Evolutionary conservation across 495 filamentous ascomycete genomes (phyloP).

Genomic region (Penicillium herquei): DNA sequence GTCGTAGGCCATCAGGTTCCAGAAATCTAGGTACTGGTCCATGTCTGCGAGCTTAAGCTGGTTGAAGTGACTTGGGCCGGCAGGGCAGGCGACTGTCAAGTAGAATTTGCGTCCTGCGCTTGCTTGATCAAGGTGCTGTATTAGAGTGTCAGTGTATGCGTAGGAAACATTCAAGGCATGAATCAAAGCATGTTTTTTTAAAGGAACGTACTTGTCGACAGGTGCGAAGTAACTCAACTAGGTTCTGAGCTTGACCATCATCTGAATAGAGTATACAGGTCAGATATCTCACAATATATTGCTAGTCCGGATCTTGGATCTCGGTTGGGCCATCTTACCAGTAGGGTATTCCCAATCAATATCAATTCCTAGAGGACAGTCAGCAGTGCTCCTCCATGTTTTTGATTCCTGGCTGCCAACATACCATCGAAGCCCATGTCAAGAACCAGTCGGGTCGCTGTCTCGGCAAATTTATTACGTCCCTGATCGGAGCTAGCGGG

Average conservation of each 20-base stretch:
- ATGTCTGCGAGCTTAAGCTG: conserved; percentile 66
- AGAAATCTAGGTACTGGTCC: conserved; percentile 76
- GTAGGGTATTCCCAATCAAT: conserved; percentile 63
- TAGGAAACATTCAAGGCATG: neutral
- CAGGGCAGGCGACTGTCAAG: conserved; percentile 72
- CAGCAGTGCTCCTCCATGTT: neutral
- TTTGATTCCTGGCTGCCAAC: neutral
- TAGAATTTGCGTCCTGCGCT: conserved; percentile 58
- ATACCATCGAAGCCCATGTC: conserved; percentile 64
- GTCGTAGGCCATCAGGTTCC: conserved; percentile 80
- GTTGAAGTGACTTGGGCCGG: conserved; percentile 61
- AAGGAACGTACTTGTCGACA: conserved; percentile 51
- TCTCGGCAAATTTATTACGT: conserved; percentile 68
- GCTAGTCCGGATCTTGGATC: no score
- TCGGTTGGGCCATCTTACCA: conserved; percentile 19
- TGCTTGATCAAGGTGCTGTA: conserved; percentile 58
- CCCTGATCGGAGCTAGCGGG: conserved; percentile 62
- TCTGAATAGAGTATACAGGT: conserved; percentile 28
- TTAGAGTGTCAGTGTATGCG: conserved; percentile 3
- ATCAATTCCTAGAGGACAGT: conserved; percentile 43
- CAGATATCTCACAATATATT: no score
- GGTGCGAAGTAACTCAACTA: conserved; percentile 66
- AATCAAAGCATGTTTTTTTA: neutral
- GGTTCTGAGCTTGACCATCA: conserved; percentile 61
- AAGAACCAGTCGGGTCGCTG: conserved; percentile 64